Evolutionary conservation across 371 early-diverging fungal genomes (phyloP).

Genomic region (Saksenaea oblongispora): DNA sequence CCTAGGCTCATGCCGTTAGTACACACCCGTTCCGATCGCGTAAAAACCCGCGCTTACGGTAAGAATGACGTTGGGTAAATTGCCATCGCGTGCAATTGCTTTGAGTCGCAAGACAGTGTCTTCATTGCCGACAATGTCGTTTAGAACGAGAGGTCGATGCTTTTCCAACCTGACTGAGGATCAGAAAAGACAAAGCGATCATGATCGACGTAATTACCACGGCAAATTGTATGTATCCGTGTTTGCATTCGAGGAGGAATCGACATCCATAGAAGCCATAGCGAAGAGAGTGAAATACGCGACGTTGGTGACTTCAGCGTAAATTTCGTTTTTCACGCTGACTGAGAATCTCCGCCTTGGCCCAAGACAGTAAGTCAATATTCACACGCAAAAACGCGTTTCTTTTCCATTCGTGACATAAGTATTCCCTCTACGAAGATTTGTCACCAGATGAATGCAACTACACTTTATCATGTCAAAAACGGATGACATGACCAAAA

Average conservation of each 20-base stretch:
- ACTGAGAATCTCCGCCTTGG: too few relatives aligned
- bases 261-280: constrained; percentile 18
- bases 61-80: constrained; percentile 97
- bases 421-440: too few relatives aligned
- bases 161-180: constrained; percentile 89
- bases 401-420: too few relatives aligned
- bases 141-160: constrained; percentile 87
- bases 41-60: constrained; percentile 55
- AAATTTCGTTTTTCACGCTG: too few relatives aligned
- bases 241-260: constrained; percentile 7
- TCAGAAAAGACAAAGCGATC: background rate
- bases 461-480: too few relatives aligned
- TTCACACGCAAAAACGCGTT: too few relatives aligned
- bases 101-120: constrained; percentile 89
- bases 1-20: too few relatives aligned
- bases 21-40: background rate
- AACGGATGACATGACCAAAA: too few relatives aligned
- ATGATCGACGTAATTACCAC: constrained; percentile 5
- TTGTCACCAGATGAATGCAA: too few relatives aligned
- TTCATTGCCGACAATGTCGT: constrained; percentile 96
- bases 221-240: constrained; percentile 13
- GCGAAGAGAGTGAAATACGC: background rate
- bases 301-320: too few relatives aligned
- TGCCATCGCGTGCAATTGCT: constrained; percentile 86
- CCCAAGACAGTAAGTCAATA: too few relatives aligned